phyloP scores from a whole-genome alignment of 2,329 filamentous ascomycete genomes.

The Cladophialophora carrionii region DNA sequence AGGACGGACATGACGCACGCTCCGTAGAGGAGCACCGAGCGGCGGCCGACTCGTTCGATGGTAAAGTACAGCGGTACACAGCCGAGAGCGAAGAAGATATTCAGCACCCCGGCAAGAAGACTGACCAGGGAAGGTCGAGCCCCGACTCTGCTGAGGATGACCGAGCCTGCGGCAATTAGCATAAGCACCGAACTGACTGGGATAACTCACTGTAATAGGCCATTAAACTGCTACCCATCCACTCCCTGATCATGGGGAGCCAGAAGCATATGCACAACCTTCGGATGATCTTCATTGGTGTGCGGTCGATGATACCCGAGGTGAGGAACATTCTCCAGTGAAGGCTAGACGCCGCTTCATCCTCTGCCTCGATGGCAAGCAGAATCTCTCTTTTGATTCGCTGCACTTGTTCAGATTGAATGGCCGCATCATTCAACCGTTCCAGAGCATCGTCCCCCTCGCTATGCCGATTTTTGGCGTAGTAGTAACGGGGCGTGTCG shows the following conservation, averaged over 20 bases:
- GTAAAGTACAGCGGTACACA: slow-evolving; percentile 34
- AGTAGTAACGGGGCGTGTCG: slow-evolving; percentile 42
- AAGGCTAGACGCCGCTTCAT: slow-evolving; percentile 27
- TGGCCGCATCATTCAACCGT: slow-evolving; percentile 35
- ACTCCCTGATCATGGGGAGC: slow-evolving; percentile 30
- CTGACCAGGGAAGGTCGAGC: slow-evolving; percentile 22
- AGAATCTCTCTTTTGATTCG: slow-evolving; percentile 38
- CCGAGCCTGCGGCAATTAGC: slow-evolving; percentile 20
- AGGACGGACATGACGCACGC: slow-evolving; percentile 27
- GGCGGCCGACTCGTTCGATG: slow-evolving; percentile 30
- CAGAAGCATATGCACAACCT: slow-evolving; percentile 31
- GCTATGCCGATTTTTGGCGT: slow-evolving; percentile 36
- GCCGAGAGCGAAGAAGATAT: slow-evolving; percentile 30
- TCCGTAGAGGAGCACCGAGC: slow-evolving; percentile 25
- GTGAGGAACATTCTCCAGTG: slow-evolving; percentile 28
- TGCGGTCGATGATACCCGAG: slow-evolving; percentile 26
- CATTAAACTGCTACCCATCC: slow-evolving; percentile 25
- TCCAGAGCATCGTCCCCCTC: slow-evolving; percentile 39
- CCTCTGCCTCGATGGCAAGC: slow-evolving; percentile 32
- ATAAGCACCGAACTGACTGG: not conserved
- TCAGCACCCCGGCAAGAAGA: slow-evolving; percentile 28
- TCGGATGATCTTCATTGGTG: slow-evolving; percentile 28
- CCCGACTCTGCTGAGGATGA: slow-evolving; percentile 26
- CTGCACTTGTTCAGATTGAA: slow-evolving; percentile 31
- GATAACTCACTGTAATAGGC: slow-evolving; percentile 25